Evolutionary conservation across 2,329 filamentous ascomycete genomes (phyloP).

Genomic region (Ploettnerulaceae sp.): DNA sequence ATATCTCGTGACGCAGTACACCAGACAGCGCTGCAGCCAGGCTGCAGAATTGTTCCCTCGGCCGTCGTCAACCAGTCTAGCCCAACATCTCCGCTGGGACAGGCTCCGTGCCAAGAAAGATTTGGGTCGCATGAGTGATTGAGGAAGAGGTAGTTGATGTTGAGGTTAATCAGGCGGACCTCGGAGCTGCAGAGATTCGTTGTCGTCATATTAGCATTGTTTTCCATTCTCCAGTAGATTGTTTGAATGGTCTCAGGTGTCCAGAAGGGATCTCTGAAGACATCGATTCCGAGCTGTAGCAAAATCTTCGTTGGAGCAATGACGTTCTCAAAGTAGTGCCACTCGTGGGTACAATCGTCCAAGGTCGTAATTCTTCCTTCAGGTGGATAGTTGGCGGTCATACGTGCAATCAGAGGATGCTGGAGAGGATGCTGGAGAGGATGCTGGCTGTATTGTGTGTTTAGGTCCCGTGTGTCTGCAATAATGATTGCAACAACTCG

Average conservation of each 20-base stretch:
- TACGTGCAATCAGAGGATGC: conserved; percentile 23
- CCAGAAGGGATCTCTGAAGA: conserved; percentile 19
- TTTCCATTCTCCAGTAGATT: conserved; percentile 27
- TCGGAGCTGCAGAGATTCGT: conserved; percentile 7
- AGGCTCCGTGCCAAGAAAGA: conserved; percentile 24
- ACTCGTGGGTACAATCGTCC: conserved; percentile 12
- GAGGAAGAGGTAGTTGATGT: conserved; percentile 29
- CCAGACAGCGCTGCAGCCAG: conserved; percentile 22
- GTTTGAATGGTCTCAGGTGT: conserved; percentile 29
- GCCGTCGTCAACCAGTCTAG: conserved; percentile 8
- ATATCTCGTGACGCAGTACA: conserved; percentile 23
- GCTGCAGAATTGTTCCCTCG: conserved; percentile 13
- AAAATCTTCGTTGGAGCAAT: conserved; percentile 24
- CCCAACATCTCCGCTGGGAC: conserved; percentile 1
- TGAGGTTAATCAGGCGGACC: conserved; percentile 17
- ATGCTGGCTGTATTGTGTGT: neutral
- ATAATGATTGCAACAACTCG: conserved; percentile 25
- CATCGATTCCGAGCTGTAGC: conserved; percentile 24
- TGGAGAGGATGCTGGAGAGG: conserved; percentile 20
- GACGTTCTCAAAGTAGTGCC: conserved; percentile 27
- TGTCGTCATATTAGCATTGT: conserved; percentile 26
- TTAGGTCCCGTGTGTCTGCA: conserved; percentile 13
- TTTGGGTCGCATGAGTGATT: conserved; percentile 31
- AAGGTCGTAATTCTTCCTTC: neutral
- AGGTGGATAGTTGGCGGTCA: conserved; percentile 27